A percentile compares a stretch with the other conserved stretches of the same genome.
Conservation (phyloP, 768 basidiomycete genomes). For the Serendipita sp. region DNA sequence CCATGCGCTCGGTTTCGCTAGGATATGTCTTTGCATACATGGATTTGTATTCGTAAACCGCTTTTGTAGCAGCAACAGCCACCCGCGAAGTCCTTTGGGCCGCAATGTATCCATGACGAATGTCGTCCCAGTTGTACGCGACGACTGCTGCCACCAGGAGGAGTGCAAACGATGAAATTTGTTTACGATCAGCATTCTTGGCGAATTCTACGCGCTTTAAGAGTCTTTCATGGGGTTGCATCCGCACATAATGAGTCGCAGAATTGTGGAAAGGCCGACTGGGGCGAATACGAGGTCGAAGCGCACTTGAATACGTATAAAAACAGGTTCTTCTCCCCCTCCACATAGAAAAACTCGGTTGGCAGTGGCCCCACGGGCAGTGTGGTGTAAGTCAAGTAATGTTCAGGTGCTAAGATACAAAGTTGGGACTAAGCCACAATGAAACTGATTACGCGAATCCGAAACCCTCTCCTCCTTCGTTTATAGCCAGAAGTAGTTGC, state of each 20-base stretch:
- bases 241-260: neutral
- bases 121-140: neutral
- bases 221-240: neutral
- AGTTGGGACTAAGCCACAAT: neutral
- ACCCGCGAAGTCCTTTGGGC: neutral
- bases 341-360: too few species aligned
- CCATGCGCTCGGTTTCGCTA: conserved; percentile 33
- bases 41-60: conserved; percentile 5
- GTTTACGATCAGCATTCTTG: neutral
- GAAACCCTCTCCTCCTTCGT: conserved; percentile 92
- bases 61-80: neutral
- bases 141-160: neutral
- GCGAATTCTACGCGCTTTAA: neutral
- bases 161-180: neutral
- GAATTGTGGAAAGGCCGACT: too few species aligned
- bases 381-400: neutral
- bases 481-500: conserved; percentile 80
- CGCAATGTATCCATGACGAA: neutral
- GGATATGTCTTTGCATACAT: conserved; percentile 41
- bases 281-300: too few species aligned
- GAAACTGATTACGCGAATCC: conserved; percentile 44
- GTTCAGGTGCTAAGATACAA: neutral
- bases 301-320: too few species aligned
- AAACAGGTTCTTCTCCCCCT: too few species aligned
- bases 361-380: neutral